Evolutionary conservation across 176 grass and related monocot genomes (phyloP), one percentile per base, ranked within the genome.

Genomic region (Raddia guianensis): DNA sequence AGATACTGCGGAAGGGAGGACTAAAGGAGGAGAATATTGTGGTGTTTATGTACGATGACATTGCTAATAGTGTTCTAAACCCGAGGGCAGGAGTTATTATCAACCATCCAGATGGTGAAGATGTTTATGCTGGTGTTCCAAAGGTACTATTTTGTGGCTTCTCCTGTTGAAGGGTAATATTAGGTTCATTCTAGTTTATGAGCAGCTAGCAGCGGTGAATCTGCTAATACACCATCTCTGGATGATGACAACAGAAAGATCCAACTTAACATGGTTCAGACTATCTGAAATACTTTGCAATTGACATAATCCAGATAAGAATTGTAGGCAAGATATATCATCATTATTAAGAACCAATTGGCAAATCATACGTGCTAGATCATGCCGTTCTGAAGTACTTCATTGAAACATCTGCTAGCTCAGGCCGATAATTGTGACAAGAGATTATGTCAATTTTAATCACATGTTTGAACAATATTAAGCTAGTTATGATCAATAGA

Each of bases 41-140:
- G 35, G 95, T 94, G 14, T 94, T 91, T 74, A 97, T 97, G 95
- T 90, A 94, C 51, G 91, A 94, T 78, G 95, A 97, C 43, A 71
- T 97, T 72, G 95, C 95, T 20, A 45, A 72, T 57, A 94, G 68
- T 82, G 64, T 10, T 34, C 86, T 92, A 45, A 97, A 97, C 67
- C 94, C 90, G 20, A 83, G 91, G 63, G 87, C 33, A 5, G 91
- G 91, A 9, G 64, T 94, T 70, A 88, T 94, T 54, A 90, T 97
- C 67, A 97, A 97, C 53, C 89, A 94, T 62, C 95, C 90, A 2
- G 16, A 90, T 20, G 91, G 95, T 15, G 61, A 92, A 79, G 80
- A 94, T 84, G 95, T 94, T 76, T 97, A 97, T 81, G 85, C 76
- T 75, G 91, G 90, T 5, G 91, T 94, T 81, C 87, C 91, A 3